phyloP scores from a whole-genome alignment of 441 rosid genomes.

The Corymbia citriodora region DNA sequence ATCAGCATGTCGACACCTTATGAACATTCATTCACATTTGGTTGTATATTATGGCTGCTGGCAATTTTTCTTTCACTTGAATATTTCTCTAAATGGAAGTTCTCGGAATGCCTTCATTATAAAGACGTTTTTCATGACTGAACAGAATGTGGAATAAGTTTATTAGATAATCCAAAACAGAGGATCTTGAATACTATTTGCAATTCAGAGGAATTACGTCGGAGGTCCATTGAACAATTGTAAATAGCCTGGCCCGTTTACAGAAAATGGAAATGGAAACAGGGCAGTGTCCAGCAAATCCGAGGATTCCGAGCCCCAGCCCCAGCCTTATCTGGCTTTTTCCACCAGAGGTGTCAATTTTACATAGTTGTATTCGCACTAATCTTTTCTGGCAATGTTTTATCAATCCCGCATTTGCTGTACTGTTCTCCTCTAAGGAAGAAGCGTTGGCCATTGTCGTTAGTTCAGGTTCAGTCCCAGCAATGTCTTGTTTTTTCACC shows the following conservation, averaged over 20 bases:
- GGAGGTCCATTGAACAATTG: background rate
- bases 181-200: background rate
- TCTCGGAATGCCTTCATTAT: background rate
- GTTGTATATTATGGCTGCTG: background rate
- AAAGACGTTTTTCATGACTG: background rate
- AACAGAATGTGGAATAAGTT: background rate
- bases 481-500: background rate
- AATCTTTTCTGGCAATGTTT: background rate
- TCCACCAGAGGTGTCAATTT: background rate
- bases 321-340: background rate
- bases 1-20: background rate
- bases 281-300: background rate
- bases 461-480: background rate
- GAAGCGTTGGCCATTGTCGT: background rate
- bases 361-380: background rate
- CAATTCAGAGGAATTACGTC: background rate
- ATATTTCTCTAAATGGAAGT: background rate
- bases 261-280: background rate
- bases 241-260: background rate
- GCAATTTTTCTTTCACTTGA: background rate
- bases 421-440: background rate
- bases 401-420: background rate
- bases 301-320: background rate
- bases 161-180: background rate
- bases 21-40: background rate